phyloP scores from a whole-genome alignment of 176 grass and related monocot genomes.

The Puya raimondii region DNA sequence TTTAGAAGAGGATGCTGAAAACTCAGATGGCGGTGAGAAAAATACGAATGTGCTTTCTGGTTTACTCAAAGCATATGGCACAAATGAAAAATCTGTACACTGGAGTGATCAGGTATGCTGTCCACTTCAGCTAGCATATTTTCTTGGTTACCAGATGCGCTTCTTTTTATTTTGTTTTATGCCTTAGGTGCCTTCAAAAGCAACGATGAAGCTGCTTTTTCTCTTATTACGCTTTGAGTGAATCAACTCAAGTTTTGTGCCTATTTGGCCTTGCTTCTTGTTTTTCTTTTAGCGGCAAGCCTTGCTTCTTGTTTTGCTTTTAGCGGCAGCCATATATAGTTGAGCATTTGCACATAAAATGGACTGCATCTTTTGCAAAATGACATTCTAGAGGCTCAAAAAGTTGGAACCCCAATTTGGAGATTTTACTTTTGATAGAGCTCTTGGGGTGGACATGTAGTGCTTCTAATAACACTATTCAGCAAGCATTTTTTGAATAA shows the following conservation, averaged over 20 bases:
- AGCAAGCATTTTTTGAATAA: no score
- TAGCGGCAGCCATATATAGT: no score
- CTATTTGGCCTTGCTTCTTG: no score
- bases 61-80: slow-evolving; percentile 44
- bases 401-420: background rate
- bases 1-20: slow-evolving; percentile 62
- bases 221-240: background rate
- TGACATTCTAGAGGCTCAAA: background rate
- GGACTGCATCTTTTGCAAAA: no score
- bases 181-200: background rate
- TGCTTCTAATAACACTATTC: no score
- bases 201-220: background rate
- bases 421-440: background rate
- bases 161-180: slow-evolving; percentile 12
- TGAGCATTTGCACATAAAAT: no score
- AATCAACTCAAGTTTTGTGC: no score
- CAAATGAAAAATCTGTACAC: slow-evolving; percentile 48
- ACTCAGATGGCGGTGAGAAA: slow-evolving; percentile 25
- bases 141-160: background rate
- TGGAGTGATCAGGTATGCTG: slow-evolving; percentile 87
- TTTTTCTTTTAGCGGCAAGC: background rate
- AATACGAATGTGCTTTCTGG: slow-evolving; percentile 58
- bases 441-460: no score
- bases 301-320: background rate
- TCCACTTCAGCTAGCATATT: slow-evolving; percentile 4